Conservation (phyloP, 2,329 filamentous ascomycete genomes). For the Trichoderma aggressivum region DNA sequence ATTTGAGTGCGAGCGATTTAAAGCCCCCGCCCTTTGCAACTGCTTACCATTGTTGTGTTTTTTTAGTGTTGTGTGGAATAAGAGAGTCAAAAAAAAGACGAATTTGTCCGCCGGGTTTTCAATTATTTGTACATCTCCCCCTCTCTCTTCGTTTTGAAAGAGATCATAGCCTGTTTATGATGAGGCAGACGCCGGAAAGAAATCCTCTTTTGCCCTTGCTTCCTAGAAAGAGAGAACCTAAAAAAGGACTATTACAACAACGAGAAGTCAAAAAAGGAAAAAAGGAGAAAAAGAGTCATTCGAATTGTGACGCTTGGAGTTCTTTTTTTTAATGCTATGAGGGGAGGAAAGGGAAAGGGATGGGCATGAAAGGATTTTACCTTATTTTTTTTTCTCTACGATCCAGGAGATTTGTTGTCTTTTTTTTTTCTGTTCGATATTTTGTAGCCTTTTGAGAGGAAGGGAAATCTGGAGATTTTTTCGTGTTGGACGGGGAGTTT, state of each 20-base stretch:
- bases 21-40: conserved; percentile 7
- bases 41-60: conserved; percentile 8
- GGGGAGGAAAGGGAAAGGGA: not conserved
- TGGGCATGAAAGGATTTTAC: not conserved
- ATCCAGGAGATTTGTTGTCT: not conserved
- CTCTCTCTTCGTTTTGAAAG: not conserved
- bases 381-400: not conserved
- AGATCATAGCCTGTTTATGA: not conserved
- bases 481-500: not conserved
- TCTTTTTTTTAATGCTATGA: not conserved
- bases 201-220: not conserved
- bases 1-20: conserved; percentile 6
- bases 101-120: not conserved
- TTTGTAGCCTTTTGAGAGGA: not conserved
- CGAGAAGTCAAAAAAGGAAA: not conserved
- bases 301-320: not conserved
- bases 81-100: not conserved
- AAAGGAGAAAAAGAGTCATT: not conserved
- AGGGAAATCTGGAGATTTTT: not conserved
- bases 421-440: not conserved
- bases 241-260: not conserved
- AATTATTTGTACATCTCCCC: not conserved
- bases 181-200: not conserved
- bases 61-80: conserved; percentile 10
- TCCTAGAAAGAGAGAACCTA: not conserved